Base-by-base conservation (phyloP, 75 land plant species). In the Sequoia sempervirens region DNA sequence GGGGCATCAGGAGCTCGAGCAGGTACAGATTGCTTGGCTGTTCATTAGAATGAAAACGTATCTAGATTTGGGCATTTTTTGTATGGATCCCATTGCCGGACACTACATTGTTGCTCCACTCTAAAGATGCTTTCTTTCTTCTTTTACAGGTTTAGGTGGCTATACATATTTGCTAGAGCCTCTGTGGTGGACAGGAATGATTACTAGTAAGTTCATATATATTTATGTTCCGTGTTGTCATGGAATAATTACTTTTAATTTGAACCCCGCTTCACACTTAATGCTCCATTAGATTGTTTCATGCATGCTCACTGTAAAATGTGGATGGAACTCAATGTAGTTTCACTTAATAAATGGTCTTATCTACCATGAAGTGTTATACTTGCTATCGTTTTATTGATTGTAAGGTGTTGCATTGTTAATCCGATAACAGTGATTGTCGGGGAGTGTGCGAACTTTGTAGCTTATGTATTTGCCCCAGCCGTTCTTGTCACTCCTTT, bases 391-490 rank as follows among this genome's bases (percentile, higher is more conserved):
- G 15, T 30, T 32, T 12, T 30, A 28, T 30, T 32, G 14, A 70
- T 30, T 32, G 32, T 70, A 70, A 70, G 73, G 36, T 30, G 32
- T 70, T 70, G 14, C 73, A 32, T 32, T 70, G 73, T 32, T 30
- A 70, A 70, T 37, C 36, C 12, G 32, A 2, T 87, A 80, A 36
- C 89, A 97, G 99, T 97, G 99, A 92, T 97, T 86, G 93, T 94
- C 80, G 99, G 99, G 78, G 99, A 97, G 87, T 88, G 89, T 56
- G 99, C 99, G 30, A 97, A 97, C 81, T 95, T 97, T 87, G 94
- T 92, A 47, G 99, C 99, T 34, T 97, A 97, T 89, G 99, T 96
- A 68, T 97, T 89, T 89, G 99, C 99, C 54, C 99, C 99, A 50
- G 99, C 99, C 40, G 91, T 97, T 85, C 94, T 97, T 72, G 99